Conservation (phyloP, 2,329 filamentous ascomycete species). For the Cladosporium sp. region DNA sequence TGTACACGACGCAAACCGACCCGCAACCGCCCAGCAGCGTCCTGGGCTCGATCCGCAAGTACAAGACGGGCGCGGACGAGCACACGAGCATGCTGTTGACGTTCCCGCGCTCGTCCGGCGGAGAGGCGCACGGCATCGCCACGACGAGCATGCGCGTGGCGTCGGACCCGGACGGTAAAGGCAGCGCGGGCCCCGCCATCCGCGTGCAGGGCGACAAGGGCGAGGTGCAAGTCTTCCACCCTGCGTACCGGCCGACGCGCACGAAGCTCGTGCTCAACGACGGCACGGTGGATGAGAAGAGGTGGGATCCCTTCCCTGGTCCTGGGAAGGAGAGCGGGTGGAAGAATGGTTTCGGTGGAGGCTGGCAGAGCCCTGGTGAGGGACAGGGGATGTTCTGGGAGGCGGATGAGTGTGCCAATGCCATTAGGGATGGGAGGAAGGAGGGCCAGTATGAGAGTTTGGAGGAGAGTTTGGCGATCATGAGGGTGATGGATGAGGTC, state of each 20-base stretch:
- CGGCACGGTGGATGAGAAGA: slow-evolving; percentile 45
- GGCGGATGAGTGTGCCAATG: slow-evolving; percentile 73
- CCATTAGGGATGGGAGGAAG: slow-evolving; percentile 69
- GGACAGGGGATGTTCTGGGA: slow-evolving; percentile 90
- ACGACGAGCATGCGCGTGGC: slow-evolving; percentile 58
- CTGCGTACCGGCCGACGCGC: slow-evolving; percentile 62
- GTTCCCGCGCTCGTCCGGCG: slow-evolving; percentile 59
- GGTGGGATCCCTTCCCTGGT: slow-evolving; percentile 43
- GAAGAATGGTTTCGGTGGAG: slow-evolving; percentile 44
- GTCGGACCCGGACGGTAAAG: slow-evolving; percentile 58
- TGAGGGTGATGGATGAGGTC: slow-evolving; percentile 74
- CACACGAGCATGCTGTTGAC: slow-evolving; percentile 71
- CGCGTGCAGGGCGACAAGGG: slow-evolving; percentile 77
- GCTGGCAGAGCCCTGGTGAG: slow-evolving; percentile 47
- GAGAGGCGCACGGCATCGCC: slow-evolving; percentile 63
- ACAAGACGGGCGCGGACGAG: slow-evolving; percentile 72
- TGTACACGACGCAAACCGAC: slow-evolving; percentile 71
- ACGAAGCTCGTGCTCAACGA: slow-evolving; percentile 36
- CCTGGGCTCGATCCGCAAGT: slow-evolving; percentile 65
- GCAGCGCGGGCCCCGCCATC: slow-evolving; percentile 61
- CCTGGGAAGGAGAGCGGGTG: slow-evolving; percentile 45
- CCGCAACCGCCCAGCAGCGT: slow-evolving; percentile 64
- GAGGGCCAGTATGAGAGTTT: slow-evolving; percentile 68
- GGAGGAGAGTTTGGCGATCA: slow-evolving; percentile 77
- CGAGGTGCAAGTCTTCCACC: slow-evolving; percentile 75